phyloP scores from a whole-genome alignment of 2,329 filamentous ascomycete genomes.

The Aspergillus carbonarius region DNA sequence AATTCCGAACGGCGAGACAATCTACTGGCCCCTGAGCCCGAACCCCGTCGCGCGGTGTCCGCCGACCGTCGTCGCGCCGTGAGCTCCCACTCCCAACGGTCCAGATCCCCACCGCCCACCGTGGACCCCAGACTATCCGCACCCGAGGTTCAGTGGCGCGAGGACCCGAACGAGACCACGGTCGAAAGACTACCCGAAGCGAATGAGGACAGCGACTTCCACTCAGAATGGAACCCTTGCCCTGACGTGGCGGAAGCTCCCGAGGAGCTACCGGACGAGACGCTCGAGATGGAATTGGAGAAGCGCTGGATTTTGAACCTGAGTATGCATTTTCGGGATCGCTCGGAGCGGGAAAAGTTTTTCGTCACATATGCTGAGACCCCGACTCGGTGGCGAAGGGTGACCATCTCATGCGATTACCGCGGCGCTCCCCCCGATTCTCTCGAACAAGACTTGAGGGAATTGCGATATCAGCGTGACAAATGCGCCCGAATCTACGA shows the following conservation, averaged over 20 bases:
- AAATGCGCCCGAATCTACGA: conserved; percentile 94
- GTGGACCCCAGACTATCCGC: conserved; percentile 41
- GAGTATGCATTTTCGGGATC: conserved; percentile 96
- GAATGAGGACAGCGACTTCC: conserved; percentile 29
- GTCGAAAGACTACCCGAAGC: conserved; percentile 32
- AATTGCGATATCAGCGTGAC: conserved; percentile 79
- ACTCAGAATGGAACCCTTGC: conserved; percentile 29
- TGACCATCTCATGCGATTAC: conserved; percentile 94
- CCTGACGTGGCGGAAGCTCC: conserved; percentile 27
- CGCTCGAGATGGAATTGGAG: conserved; percentile 77
- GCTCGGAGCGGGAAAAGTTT: conserved; percentile 92
- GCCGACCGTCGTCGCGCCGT: conserved; percentile 46
- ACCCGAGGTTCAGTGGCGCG: conserved; percentile 42
- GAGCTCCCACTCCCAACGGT: conserved; percentile 46
- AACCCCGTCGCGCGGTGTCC: conserved; percentile 67
- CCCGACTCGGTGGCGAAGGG: conserved; percentile 75
- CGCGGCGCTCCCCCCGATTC: conserved; percentile 75
- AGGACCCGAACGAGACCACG: conserved; percentile 31
- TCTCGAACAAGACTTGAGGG: conserved; percentile 77
- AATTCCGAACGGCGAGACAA: conserved; percentile 76
- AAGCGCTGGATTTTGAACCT: conserved; percentile 92
- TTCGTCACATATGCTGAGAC: conserved; percentile 91
- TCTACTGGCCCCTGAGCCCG: conserved; percentile 64
- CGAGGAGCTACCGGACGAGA: conserved; percentile 31
- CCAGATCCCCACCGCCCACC: conserved; percentile 42